Evolutionary conservation across 352 stramenopile genomes (phyloP), one percentile per base, ranked within the genome.

Genomic region (Phytophthora europaea): DNA sequence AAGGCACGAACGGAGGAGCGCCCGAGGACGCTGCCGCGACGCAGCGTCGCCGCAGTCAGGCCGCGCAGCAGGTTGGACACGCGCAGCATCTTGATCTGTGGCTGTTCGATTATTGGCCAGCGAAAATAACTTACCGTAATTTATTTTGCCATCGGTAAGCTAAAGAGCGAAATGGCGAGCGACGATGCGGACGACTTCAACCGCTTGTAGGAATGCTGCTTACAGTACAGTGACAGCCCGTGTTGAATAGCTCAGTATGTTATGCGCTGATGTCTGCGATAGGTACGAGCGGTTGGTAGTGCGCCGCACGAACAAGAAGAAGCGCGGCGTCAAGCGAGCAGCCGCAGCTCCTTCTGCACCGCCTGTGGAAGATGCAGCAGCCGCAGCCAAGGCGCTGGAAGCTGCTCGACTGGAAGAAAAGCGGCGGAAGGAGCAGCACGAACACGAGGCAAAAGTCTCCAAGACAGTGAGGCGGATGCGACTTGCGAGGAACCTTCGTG

Each of bases 31-130:
- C 54, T 58, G 57, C 55, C 53, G 62, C 70, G 68, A 61, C 81
- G 78, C 67, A 88, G 72, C 64, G 84, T 82, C 52, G 75, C 67
- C n/a, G 65, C 54, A 38, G 76, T 76, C 62, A 93, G 70, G 26
- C 80, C 83, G 64, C 80, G 84, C 56, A 88, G 65, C 57, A 93
- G 73, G 22, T 74, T 74, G 18, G 79, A 82, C 72, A 93, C 76
- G 1, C 83, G 83, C 77, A 92, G 67, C 87, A 94, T 92, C 26
- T 65, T 51, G 26, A 26, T 5, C 47, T 33, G 22, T 18, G 38
- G 43, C 53, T 61, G 12, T 61, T 55, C 7, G 59, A 43, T 43
- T 43, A 18, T 43, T 18, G 36, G 36, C 36, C 16, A 6, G 3
- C 13, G 36, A 43, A 43, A 43, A 43, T 43, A 43, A 43, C 36